A percentile compares a stretch with the other conserved stretches of the same genome.
These are phyloP conservation scores for Closterium sp. DNA, from an alignment of 139 green algal species.

Conservation along the genomic window DNA sequence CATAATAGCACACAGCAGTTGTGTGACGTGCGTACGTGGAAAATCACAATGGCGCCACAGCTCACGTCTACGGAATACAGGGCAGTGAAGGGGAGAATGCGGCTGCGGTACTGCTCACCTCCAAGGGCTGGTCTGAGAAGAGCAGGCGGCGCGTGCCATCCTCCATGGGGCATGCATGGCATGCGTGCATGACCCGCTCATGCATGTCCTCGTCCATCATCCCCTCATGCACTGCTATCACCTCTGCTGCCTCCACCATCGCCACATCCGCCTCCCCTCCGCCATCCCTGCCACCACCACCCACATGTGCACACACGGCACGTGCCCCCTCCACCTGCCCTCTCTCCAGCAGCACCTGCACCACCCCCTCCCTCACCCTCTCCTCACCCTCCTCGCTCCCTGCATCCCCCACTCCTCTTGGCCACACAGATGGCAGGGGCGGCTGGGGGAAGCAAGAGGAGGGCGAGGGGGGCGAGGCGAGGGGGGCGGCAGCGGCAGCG, in stretches of 20 bases:
- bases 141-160: background rate
- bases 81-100: background rate
- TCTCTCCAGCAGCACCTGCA: background rate
- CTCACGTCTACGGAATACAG: too few species aligned
- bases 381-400: background rate
- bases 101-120: background rate
- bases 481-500: background rate
- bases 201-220: background rate
- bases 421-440: background rate
- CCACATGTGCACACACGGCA: background rate
- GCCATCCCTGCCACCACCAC: background rate
- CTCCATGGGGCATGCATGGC: background rate
- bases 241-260: background rate
- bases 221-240: background rate
- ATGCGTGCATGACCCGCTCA: background rate
- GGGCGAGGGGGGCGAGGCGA: background rate
- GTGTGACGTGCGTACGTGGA: too few species aligned
- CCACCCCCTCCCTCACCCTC: background rate
- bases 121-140: background rate
- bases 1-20: background rate
- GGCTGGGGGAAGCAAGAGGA: background rate
- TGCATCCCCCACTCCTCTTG: background rate
- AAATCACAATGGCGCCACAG: too few species aligned
- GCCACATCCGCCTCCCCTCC: background rate
- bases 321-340: background rate